phyloP scores from a whole-genome alignment of 1,139 yeast species.

The Lodderomyces parapsilosis region DNA sequence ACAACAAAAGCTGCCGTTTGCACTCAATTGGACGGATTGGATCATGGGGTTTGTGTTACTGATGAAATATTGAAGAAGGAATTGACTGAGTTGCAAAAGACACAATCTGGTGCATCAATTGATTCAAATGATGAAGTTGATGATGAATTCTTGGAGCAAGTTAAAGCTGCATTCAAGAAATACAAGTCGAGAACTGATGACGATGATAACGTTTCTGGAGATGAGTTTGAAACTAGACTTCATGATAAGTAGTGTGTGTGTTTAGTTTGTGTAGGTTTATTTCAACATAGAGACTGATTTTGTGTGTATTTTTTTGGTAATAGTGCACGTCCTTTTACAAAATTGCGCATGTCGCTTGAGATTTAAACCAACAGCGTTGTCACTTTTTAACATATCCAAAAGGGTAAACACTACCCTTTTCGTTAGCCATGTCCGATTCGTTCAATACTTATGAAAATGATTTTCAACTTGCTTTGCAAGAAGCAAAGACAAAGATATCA shows the following conservation, averaged over 20 bases:
- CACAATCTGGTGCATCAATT: constrained; percentile 36
- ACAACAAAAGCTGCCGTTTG: constrained; percentile 21
- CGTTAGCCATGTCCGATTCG: constrained; percentile 56
- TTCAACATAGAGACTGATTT: not conserved
- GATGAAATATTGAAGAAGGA: constrained; percentile 22
- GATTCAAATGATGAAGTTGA: constrained; percentile 27
- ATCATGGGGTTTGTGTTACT: constrained; percentile 21
- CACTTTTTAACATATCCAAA: not conserved
- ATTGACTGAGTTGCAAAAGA: constrained; percentile 26
- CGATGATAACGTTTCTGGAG: constrained; percentile 46
- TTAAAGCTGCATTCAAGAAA: constrained; percentile 52
- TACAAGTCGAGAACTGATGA: constrained; percentile 41
- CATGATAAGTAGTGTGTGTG: not conserved
- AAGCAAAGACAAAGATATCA: constrained; percentile 64
- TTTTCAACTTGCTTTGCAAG: constrained; percentile 68
- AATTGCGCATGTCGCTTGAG: not conserved
- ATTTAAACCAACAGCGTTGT: not conserved
- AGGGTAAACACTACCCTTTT: not conserved
- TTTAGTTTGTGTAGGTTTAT: not conserved
- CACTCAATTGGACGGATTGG: constrained; percentile 15
- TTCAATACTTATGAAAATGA: constrained; percentile 73
- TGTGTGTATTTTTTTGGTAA: not conserved
- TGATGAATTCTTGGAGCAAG: constrained; percentile 48
- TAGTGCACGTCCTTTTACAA: not conserved
- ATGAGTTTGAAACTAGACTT: constrained; percentile 56